Evolutionary conservation across 768 basidiomycete species (phyloP), one percentile per base, ranked within the genome.

Genomic region (Infundibulicybe gibba): DNA sequence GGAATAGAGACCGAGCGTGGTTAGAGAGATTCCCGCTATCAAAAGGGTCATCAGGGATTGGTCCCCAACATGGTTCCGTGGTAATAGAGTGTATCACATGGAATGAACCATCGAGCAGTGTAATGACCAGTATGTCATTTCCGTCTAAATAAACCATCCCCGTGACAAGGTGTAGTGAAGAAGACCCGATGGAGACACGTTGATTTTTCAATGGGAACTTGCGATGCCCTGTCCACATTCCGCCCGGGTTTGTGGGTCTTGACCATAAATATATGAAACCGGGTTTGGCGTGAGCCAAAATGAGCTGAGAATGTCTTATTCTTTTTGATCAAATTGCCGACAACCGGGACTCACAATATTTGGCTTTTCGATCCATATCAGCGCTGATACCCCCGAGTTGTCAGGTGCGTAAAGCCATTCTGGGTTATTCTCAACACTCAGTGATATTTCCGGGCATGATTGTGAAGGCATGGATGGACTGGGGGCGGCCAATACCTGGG

Each of bases 71-170:
- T 5, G 82, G 85, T 20, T 72, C 66, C 5, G 49, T 52, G 17
- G 77, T 75, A 21, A 89, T 16, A 44, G 70, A 61, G 54, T 78
- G 72, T 45, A 90, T 60, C 41, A 74, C 75, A 56, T 87, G 81
- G 55, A 87, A 74, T 8, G 85, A 82, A 0, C 89, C 90, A 53
- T 92, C 89, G 32, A 75, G 72, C 14, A 90, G 69, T 3, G 80
- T 70, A 32, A 89, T 50, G 15, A 88, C 47, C 30, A 88, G 67
- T 1, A 65, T 51, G 56, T 90, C 88, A 30, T 64, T 64, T 14
- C 63, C 59, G 3, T 52, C 60, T 14, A 76, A 54, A 60, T 88
- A 86, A 13, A 70, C 60, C 30, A 88, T 59, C 0, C 89, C 88
- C 12, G 84, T 76, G 15, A 80, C 67, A 3, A 74, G 76, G 44